A percentile compares a stretch with the other conserved stretches of the same genome.
Evolutionary conservation across 805 yeast genomes (phyloP).

Genomic region (Pichia sporocuriosa): DNA sequence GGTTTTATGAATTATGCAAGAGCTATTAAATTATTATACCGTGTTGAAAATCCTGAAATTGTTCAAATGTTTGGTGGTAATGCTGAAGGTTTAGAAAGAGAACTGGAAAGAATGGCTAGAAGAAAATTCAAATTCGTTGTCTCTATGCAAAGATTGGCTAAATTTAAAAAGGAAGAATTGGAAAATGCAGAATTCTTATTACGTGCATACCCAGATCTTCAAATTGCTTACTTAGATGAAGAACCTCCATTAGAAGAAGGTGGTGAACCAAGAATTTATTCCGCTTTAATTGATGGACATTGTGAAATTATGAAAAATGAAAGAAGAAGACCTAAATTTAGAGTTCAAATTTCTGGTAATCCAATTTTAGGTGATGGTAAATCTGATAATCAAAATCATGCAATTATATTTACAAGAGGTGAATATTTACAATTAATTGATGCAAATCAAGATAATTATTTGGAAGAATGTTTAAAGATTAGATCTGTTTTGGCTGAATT

Average conservation of each 20-base stretch:
- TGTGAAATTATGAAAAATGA: slow-evolving; percentile 68
- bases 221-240: slow-evolving; percentile 91
- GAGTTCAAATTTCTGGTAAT: slow-evolving; percentile 74
- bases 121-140: slow-evolving; percentile 77
- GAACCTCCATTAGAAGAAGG: slow-evolving; percentile 72
- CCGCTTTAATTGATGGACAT: slow-evolving; percentile 76
- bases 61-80: slow-evolving; percentile 99
- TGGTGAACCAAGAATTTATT: slow-evolving; percentile 65
- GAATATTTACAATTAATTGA: slow-evolving; percentile 79
- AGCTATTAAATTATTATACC: slow-evolving; percentile 86
- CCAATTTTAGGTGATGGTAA: slow-evolving; percentile 87
- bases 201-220: slow-evolving; percentile 78
- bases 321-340: slow-evolving; percentile 68
- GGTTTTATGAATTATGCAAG: slow-evolving; percentile 98
- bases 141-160: slow-evolving; percentile 78
- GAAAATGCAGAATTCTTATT: slow-evolving; percentile 76
- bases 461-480: slow-evolving; percentile 79
- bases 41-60: slow-evolving; percentile 92
- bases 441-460: slow-evolving; percentile 81
- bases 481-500: slow-evolving; percentile 78
- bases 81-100: slow-evolving; percentile 93
- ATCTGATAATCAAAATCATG: slow-evolving; percentile 81
- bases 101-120: slow-evolving; percentile 83
- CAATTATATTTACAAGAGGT: slow-evolving; percentile 74
- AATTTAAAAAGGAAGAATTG: slow-evolving; percentile 65